Evolutionary conservation across 441 rosid genomes (phyloP), one percentile per base, ranked within the genome.

Genomic region (Heliophila coronopifolia): DNA sequence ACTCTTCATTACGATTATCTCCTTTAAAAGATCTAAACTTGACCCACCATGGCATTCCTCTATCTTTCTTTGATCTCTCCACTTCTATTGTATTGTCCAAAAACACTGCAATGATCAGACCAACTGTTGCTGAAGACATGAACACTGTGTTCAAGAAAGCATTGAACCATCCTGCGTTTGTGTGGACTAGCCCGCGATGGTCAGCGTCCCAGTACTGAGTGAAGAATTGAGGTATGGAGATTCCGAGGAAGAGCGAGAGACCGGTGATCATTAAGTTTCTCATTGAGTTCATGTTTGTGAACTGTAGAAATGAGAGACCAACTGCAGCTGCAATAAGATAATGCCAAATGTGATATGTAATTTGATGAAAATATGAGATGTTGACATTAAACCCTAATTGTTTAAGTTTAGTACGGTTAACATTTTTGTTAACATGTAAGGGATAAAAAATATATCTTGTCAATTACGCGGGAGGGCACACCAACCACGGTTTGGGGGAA

Each of bases 21-120:
- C 86, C 86, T 46, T 72, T 64, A 12, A 79, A 79, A 0, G 77
- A 73, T 59, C 86, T 71, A 63, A 79, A 83, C 71, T 76, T 79
- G 13, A 72, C 84, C 91, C 91, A 83, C 91, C 91, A 83, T 6
- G 84, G 84, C 84, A 79, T 83, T 5, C 91, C 91, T 30, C 91
- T 36, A 6, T 79, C 84, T 56, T 74, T 79, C 77, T 74, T 80
- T 2, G 86, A 77, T 14, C 63, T 75, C 20, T 74, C 78, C 5
- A 77, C 86, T 16, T 83, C 79, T 4, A 79, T 13, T 0, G 91
- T 83, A 34, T 79, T 83, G 38, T 83, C 91, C 3, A 79, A 56
- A 23, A 83, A 73, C 47, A 79, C 80, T 0, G 82, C 86, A 0
- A 75, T 71, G 22, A 75, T 83, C 47, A 83, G 42, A 5, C 79